These are phyloP conservation scores for Colletotrichum truncatum DNA, from an alignment of 2,329 filamentous ascomycete species.

Conservation along the genomic window DNA sequence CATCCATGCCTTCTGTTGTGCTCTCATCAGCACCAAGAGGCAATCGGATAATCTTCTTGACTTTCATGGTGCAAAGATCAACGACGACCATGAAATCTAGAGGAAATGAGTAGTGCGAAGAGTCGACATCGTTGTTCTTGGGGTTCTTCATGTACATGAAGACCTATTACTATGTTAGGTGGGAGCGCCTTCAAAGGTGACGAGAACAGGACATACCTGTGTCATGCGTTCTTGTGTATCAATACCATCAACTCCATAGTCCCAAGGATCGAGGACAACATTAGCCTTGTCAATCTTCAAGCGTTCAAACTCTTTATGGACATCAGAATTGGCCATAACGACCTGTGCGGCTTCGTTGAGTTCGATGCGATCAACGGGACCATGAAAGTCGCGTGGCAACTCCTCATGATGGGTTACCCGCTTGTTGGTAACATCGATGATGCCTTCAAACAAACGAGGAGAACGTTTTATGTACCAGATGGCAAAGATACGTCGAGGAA, in stretches of 20 bases:
- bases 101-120: not conserved
- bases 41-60: not conserved
- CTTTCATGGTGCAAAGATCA: not conserved
- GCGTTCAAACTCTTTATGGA: not conserved
- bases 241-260: constrained; percentile 1
- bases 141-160: constrained; percentile 13
- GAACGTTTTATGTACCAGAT: constrained; percentile 6
- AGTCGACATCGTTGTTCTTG: not conserved
- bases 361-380: not conserved
- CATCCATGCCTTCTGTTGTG: not conserved
- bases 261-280: constrained; percentile 1
- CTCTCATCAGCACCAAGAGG: not conserved
- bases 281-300: not conserved
- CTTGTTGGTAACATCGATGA: constrained; percentile 1
- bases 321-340: not conserved
- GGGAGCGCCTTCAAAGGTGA: too few species aligned
- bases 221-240: not conserved
- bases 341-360: constrained; percentile 3
- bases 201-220: not conserved
- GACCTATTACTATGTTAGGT: not conserved
- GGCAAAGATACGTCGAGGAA: not conserved
- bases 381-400: not conserved
- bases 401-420: not conserved
- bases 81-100: constrained; percentile 1
- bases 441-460: not conserved